phyloP scores from a whole-genome alignment of 495 filamentous ascomycete genomes.

The Neohortaea acidophila region DNA sequence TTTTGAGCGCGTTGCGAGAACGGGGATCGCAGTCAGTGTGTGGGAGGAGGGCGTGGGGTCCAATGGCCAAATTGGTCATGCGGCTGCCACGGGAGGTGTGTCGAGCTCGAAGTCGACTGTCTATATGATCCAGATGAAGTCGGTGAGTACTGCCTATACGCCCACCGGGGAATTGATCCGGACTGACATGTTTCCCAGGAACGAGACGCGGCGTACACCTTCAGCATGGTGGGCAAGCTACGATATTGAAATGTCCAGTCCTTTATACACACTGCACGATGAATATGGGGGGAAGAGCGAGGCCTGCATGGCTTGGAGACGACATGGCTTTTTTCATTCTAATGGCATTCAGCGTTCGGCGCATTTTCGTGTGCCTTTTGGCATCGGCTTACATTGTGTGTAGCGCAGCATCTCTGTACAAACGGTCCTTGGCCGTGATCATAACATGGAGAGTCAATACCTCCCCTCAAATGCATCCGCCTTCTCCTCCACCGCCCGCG shows the following conservation, averaged over 20 bases:
- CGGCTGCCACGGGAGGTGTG: slow-evolving; percentile 56
- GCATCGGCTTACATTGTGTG: no score
- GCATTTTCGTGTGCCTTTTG: no score
- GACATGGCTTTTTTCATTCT: no score
- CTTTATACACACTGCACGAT: no score
- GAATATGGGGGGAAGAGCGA: no score
- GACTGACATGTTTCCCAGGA: slow-evolving; percentile 12
- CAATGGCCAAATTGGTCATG: slow-evolving; percentile 49
- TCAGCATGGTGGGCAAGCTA: slow-evolving; percentile 20
- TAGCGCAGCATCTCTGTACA: no score
- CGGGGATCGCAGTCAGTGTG: slow-evolving; percentile 74
- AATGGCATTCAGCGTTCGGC: no score
- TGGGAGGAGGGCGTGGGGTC: slow-evolving; percentile 66
- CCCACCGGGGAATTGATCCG: no score
- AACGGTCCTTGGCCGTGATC: no score
- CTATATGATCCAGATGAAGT: slow-evolving; percentile 58
- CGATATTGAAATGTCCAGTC: no score
- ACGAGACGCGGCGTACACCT: slow-evolving; percentile 22
- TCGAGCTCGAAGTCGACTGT: slow-evolving; percentile 50
- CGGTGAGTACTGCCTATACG: slow-evolving; percentile 4
- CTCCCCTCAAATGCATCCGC: slow-evolving; percentile 18
- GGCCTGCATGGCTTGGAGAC: no score
- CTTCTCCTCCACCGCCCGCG: slow-evolving; percentile 10
- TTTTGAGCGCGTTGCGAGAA: slow-evolving; percentile 68
- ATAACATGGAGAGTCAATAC: slow-evolving; percentile 5